Percentiles rank a stretch among this genome's conserved stretches.
Evolutionary conservation across 73 alveolate genomes (phyloP).

Genomic region (Symbiodinium natans): DNA sequence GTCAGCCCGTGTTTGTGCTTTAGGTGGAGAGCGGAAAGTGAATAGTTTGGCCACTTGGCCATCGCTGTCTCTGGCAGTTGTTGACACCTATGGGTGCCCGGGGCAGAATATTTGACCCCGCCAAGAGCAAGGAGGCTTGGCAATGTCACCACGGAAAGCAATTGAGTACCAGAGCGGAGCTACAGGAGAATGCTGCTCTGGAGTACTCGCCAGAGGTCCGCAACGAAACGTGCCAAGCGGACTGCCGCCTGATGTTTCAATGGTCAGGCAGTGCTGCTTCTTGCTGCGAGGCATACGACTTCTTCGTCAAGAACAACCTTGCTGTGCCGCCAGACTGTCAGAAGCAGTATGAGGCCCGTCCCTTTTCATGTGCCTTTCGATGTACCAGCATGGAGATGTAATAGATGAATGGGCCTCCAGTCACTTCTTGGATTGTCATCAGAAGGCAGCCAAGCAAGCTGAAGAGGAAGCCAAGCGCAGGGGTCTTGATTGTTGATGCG

Average conservation of each 20-base stretch:
- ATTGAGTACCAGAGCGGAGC: too few species aligned
- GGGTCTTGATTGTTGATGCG: background rate
- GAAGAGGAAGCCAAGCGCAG: constrained; percentile 66
- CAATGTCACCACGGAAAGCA: too few species aligned
- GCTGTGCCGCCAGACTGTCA: constrained; percentile 83
- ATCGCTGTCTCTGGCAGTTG: background rate
- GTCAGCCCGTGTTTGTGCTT: background rate
- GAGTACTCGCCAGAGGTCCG: constrained; percentile 37
- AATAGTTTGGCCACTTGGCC: background rate
- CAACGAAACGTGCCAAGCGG: background rate
- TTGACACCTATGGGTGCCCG: constrained; percentile 54
- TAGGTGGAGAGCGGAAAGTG: background rate
- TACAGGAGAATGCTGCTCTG: background rate
- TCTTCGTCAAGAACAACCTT: constrained; percentile 23
- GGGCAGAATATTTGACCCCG: constrained; percentile 50
- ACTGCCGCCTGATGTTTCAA: background rate
- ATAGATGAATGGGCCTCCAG: background rate
- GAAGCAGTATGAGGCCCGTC: constrained; percentile 55
- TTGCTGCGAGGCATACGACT: constrained; percentile 38
- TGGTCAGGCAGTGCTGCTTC: background rate
- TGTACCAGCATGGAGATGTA: background rate
- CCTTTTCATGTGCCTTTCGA: background rate
- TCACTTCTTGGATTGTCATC: background rate
- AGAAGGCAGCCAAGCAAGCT: constrained; percentile 61
- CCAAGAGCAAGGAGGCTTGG: constrained; percentile 61